phyloP scores from a whole-genome alignment of 2,329 filamentous ascomycete species.

The Fusarium hostae region DNA sequence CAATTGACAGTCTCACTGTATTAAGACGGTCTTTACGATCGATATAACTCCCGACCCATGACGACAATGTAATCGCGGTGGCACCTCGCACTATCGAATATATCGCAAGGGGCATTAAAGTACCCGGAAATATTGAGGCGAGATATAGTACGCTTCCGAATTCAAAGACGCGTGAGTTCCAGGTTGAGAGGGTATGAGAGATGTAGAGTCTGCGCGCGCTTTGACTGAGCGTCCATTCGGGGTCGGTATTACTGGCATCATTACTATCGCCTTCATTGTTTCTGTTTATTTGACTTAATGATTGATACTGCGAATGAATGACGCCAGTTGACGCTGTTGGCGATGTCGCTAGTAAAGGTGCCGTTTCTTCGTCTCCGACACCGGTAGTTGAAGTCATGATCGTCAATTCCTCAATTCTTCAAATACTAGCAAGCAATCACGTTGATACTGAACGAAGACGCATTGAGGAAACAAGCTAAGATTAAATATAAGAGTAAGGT shows the following conservation, averaged over 20 bases:
- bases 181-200: slow-evolving; percentile 71
- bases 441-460: neutral
- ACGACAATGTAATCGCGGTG: slow-evolving; percentile 68
- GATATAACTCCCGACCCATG: slow-evolving; percentile 67
- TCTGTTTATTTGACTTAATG: neutral
- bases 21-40: slow-evolving; percentile 64
- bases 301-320: neutral
- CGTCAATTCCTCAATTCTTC: neutral
- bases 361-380: slow-evolving; percentile 29
- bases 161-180: slow-evolving; percentile 73
- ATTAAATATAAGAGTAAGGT: neutral
- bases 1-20: slow-evolving; percentile 63
- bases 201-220: slow-evolving; percentile 58
- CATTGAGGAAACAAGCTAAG: neutral
- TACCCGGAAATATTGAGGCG: slow-evolving; percentile 65
- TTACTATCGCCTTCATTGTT: neutral
- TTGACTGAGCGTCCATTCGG: slow-evolving; percentile 27
- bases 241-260: neutral
- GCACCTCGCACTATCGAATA: slow-evolving; percentile 72
- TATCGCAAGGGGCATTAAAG: slow-evolving; percentile 73
- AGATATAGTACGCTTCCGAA: slow-evolving; percentile 71
- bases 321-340: neutral
- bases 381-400: slow-evolving; percentile 21
- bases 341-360: slow-evolving; percentile 15
- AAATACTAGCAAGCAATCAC: neutral